These are phyloP conservation scores for Phytophthora pseudosyringae DNA, from an alignment of 352 stramenopile species.

Conservation along the genomic window DNA sequence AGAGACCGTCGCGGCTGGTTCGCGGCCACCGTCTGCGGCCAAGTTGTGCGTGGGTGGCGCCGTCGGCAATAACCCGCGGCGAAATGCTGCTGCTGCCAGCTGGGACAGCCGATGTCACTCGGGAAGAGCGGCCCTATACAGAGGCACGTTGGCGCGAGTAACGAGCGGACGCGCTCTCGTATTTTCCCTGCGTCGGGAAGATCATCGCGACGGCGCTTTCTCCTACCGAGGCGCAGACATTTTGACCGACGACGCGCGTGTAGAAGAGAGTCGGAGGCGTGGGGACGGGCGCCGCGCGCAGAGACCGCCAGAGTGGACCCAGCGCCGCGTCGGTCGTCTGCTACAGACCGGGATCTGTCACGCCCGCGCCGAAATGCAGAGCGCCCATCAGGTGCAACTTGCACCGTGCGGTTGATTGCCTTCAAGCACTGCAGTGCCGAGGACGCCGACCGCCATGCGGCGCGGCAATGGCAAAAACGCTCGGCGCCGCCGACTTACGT, in stretches of 20 bases:
- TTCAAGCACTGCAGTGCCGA: no score
- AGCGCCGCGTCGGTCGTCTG: conserved; percentile 7
- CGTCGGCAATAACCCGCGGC: conserved; percentile 1
- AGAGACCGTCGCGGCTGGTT: conserved; percentile 12
- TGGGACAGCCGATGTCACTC: conserved; percentile 39
- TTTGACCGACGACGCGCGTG: conserved; percentile 8
- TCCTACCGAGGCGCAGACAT: conserved; percentile 3
- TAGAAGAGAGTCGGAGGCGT: conserved; percentile 35
- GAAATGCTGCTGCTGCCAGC: conserved; percentile 26
- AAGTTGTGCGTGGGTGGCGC: conserved; percentile 1
- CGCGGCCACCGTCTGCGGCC: conserved; percentile 17
- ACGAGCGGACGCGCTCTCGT: conserved; percentile 26
- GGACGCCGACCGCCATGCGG: no score
- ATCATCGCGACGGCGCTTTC: conserved; percentile 14
- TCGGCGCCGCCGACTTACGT: no score
- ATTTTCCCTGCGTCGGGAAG: conserved; percentile 36
- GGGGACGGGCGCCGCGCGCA: conserved; percentile 17
- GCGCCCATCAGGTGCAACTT: no score
- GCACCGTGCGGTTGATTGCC: no score
- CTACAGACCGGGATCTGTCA: conserved; percentile 37
- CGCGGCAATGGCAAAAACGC: no score
- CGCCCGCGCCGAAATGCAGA: not conserved
- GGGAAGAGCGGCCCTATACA: conserved; percentile 32
- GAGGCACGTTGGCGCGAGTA: conserved; percentile 41
- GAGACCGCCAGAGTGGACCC: conserved; percentile 21